Percentiles rank a stretch among this genome's conserved stretches.
Evolutionary conservation across 2,329 filamentous ascomycete genomes (phyloP).

Genomic region (Microcyclospora tardicrescens): DNA sequence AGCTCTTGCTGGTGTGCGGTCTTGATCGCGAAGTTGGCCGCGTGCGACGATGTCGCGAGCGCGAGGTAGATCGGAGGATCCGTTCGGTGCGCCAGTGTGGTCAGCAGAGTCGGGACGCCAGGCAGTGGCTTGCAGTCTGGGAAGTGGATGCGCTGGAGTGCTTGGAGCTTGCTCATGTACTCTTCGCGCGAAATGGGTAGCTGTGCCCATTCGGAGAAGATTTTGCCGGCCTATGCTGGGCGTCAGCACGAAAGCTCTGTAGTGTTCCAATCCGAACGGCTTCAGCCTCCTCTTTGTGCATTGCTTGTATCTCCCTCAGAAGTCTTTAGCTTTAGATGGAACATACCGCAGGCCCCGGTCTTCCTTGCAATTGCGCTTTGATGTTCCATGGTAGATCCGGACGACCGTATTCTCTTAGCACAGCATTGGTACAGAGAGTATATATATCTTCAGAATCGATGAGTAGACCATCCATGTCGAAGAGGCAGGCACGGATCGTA

Average conservation of each 20-base stretch:
- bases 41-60: slow-evolving; percentile 68
- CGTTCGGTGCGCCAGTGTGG: slow-evolving; percentile 32
- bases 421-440: slow-evolving; percentile 66
- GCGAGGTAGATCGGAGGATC: slow-evolving; percentile 55
- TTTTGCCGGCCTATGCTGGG: slow-evolving; percentile 32
- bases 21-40: slow-evolving; percentile 64
- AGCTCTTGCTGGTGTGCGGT: slow-evolving; percentile 39
- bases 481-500: slow-evolving; percentile 79
- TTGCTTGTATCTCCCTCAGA: neutral
- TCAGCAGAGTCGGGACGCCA: slow-evolving; percentile 59
- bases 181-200: slow-evolving; percentile 63
- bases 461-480: slow-evolving; percentile 96
- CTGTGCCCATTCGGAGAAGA: slow-evolving; percentile 71
- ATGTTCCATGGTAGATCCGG: slow-evolving; percentile 79
- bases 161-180: slow-evolving; percentile 47
- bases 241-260: too few species aligned
- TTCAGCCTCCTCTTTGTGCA: neutral
- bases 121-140: slow-evolving; percentile 62
- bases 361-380: slow-evolving; percentile 74
- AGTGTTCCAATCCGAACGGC: slow-evolving; percentile 18
- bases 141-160: slow-evolving; percentile 60
- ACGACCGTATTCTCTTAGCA: slow-evolving; percentile 62
- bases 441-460: slow-evolving; percentile 90
- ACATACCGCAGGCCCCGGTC: slow-evolving; percentile 43
- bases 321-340: neutral